Conservation (phyloP, 2,329 filamentous ascomycete genomes). For the Penicillium aurantiogriseum region DNA sequence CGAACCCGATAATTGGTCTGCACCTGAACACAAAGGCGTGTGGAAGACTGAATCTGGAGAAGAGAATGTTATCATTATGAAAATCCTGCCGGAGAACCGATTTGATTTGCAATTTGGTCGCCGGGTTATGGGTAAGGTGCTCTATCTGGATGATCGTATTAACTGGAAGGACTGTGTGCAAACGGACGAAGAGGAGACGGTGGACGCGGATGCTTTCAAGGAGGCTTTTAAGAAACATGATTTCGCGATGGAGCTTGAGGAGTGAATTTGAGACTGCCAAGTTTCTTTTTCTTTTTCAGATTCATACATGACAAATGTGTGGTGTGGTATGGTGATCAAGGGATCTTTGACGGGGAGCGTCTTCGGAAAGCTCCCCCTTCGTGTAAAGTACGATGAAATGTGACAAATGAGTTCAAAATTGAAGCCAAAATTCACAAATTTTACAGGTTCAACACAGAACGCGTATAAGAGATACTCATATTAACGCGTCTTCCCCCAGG, state of each 20-base stretch:
- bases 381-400: slow-evolving; percentile 8
- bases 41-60: slow-evolving; percentile 41
- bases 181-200: slow-evolving; percentile 71
- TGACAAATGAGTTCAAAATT: slow-evolving; percentile 3
- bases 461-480: neutral
- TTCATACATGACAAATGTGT: neutral
- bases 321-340: neutral
- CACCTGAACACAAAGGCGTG: slow-evolving; percentile 5
- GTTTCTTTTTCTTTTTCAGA: neutral
- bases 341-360: neutral
- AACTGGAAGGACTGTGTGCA: slow-evolving; percentile 86
- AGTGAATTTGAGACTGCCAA: neutral
- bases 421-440: neutral
- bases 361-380: neutral
- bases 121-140: slow-evolving; percentile 80
- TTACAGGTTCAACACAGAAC: neutral
- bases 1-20: slow-evolving; percentile 7
- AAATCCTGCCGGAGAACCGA: slow-evolving; percentile 66
- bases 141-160: slow-evolving; percentile 73
- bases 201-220: slow-evolving; percentile 77
- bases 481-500: neutral
- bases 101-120: slow-evolving; percentile 93
- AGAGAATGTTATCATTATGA: slow-evolving; percentile 71
- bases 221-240: slow-evolving; percentile 81
- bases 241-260: slow-evolving; percentile 59